These are phyloP conservation scores for Verticillium isaacii DNA, from an alignment of 2,329 filamentous ascomycete genomes.

Conservation along the genomic window DNA sequence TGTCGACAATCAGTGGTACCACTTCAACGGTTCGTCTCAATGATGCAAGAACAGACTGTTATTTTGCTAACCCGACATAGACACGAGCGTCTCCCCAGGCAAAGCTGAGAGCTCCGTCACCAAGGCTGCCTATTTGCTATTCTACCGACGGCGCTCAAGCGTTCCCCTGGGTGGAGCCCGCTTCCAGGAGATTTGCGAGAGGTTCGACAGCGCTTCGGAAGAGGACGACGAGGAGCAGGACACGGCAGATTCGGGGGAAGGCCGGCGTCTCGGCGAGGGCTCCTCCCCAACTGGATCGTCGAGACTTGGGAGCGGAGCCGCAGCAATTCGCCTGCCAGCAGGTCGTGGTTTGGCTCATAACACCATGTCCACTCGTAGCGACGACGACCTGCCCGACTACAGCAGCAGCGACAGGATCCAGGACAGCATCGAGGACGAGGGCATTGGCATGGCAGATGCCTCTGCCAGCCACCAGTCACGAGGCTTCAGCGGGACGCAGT, in stretches of 20 bases:
- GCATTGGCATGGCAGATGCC: constrained; percentile 32
- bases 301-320: constrained; percentile 77
- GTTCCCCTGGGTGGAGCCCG: constrained; percentile 73
- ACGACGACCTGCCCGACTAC: constrained; percentile 18
- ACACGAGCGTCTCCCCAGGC: constrained; percentile 64
- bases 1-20: constrained; percentile 84
- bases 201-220: constrained; percentile 48
- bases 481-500: constrained; percentile 18
- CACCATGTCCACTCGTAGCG: constrained; percentile 20
- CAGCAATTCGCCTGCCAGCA: constrained; percentile 65
- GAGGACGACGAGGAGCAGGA: constrained; percentile 42
- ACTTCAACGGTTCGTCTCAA: constrained; percentile 76
- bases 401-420: constrained; percentile 24
- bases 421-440: constrained; percentile 45
- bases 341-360: constrained; percentile 53
- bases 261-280: constrained; percentile 74
- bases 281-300: constrained; percentile 87
- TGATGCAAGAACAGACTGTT: too few relatives aligned
- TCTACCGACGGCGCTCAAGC: constrained; percentile 83
- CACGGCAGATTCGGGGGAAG: constrained; percentile 64
- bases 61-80: constrained; percentile 47
- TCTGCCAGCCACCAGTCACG: constrained; percentile 24
- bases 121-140: constrained; percentile 81
- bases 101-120: constrained; percentile 64
- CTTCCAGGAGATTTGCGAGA: constrained; percentile 66